Percentiles rank a stretch among this genome's conserved stretches.
These are phyloP conservation scores for Hyaloscypha finlandica DNA, from an alignment of 495 filamentous ascomycete species.

Conservation along the genomic window DNA sequence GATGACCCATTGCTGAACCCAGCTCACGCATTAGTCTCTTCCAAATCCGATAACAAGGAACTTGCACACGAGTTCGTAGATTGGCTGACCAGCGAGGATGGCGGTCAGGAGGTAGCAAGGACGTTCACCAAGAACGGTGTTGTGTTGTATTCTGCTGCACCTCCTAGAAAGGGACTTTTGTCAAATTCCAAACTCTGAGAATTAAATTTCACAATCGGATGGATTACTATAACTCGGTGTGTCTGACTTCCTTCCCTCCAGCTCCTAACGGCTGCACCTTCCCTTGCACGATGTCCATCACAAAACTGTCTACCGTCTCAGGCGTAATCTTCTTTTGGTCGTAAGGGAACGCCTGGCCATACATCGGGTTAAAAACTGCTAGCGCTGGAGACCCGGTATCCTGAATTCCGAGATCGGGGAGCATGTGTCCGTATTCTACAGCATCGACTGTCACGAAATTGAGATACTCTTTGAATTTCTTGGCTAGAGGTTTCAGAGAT, in stretches of 20 bases:
- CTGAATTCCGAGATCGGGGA: conserved; percentile 39
- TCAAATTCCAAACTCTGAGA: neutral
- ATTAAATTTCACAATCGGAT: neutral
- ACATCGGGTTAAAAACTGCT: conserved; percentile 46
- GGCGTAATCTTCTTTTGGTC: conserved; percentile 34
- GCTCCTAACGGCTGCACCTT: conserved; percentile 36
- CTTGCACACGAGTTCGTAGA: conserved; percentile 11
- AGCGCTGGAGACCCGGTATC: conserved; percentile 34
- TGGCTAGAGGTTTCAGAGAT: conserved; percentile 44
- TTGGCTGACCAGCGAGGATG: conserved; percentile 15
- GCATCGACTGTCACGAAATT: conserved; percentile 48
- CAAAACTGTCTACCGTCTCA: conserved; percentile 40
- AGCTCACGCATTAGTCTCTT: conserved; percentile 7
- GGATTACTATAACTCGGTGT: conserved; percentile 4
- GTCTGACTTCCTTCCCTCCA: neutral
- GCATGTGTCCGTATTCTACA: conserved; percentile 48
- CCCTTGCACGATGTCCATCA: conserved; percentile 47
- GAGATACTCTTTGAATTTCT: conserved; percentile 50
- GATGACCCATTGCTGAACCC: conserved; percentile 12
- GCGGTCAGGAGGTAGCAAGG: conserved; percentile 1
- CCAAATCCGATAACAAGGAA: neutral
- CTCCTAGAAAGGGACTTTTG: neutral
- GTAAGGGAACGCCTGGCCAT: conserved; percentile 46
- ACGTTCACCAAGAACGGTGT: conserved; percentile 6
- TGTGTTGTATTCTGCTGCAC: conserved; percentile 5